phyloP scores from a whole-genome alignment of 441 rosid species.

The Arabidopsis lyrata region DNA sequence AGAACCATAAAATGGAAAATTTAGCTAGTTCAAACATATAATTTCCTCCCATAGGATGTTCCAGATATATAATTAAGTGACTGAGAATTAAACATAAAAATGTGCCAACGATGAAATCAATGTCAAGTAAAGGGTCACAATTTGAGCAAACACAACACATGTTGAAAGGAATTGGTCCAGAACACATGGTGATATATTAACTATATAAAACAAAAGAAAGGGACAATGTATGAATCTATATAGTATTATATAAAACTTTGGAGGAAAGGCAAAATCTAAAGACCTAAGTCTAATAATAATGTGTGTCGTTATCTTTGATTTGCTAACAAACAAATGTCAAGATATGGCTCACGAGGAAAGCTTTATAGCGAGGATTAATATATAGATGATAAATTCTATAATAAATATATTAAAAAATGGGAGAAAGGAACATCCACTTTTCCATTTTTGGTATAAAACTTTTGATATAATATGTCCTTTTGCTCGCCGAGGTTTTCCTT shows the following conservation, averaged over 20 bases:
- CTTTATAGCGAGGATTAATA: constrained; percentile 21
- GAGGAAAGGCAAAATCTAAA: constrained; percentile 37
- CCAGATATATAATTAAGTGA: background rate
- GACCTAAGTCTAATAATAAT: constrained; percentile 38
- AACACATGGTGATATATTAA: constrained; percentile 35
- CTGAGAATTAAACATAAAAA: background rate
- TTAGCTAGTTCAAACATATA: background rate
- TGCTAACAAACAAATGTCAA: constrained; percentile 44
- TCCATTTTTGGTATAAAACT: constrained; percentile 43
- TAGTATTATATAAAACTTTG: constrained; percentile 17
- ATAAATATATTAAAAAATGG: constrained; percentile 9
- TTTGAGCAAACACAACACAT: constrained; percentile 45
- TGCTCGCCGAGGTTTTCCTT: constrained; percentile 49
- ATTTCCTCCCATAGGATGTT: constrained; percentile 10
- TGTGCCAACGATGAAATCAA: constrained; percentile 33
- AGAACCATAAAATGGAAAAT: background rate
- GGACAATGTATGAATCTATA: constrained; percentile 37
- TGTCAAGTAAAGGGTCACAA: constrained; percentile 25
- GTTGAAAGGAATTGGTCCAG: constrained; percentile 43
- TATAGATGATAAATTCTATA: constrained; percentile 16
- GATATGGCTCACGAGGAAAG: constrained; percentile 45
- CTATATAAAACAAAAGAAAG: constrained; percentile 43
- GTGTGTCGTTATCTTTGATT: constrained; percentile 44
- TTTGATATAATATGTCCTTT: constrained; percentile 44
- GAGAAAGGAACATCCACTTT: constrained; percentile 50